Percentiles rank a stretch among this genome's conserved stretches.
These are phyloP conservation scores for Grigorovia humatica DNA, from an alignment of 805 yeast genomes.

Conservation along the genomic window DNA sequence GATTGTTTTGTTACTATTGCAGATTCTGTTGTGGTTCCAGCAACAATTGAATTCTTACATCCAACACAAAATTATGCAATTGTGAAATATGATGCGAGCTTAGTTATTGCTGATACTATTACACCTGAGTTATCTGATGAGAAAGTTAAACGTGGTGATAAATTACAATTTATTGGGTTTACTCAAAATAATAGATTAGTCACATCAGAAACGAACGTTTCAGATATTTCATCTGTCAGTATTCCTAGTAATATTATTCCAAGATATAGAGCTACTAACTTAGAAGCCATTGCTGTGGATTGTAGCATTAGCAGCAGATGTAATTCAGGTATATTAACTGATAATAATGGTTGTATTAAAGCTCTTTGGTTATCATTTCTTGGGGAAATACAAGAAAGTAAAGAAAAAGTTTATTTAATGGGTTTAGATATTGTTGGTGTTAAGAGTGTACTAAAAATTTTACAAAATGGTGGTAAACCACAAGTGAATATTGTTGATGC, in stretches of 20 bases:
- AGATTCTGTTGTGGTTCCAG: conserved; percentile 74
- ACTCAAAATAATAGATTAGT: conserved; percentile 60
- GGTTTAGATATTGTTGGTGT: conserved; percentile 71
- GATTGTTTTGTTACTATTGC: conserved; percentile 75
- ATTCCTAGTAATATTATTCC: conserved; percentile 66
- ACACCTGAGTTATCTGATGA: conserved; percentile 51
- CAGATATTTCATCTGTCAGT: conserved; percentile 65
- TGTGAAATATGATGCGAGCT: conserved; percentile 66
- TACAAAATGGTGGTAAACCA: conserved; percentile 43
- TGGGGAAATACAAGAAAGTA: conserved; percentile 58
- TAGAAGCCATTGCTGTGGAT: conserved; percentile 69
- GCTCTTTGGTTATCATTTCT: conserved; percentile 80
- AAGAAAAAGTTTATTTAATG: conserved; percentile 57
- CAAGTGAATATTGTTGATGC: conserved; percentile 63
- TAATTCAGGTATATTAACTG: conserved; percentile 68
- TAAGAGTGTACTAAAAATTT: conserved; percentile 41
- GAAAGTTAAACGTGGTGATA: conserved; percentile 65
- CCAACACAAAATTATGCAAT: conserved; percentile 83
- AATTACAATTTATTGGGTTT: conserved; percentile 70
- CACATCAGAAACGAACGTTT: conserved; percentile 63
- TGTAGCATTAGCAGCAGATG: conserved; percentile 64
- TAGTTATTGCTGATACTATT: conserved; percentile 59
- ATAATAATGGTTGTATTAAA: conserved; percentile 65
- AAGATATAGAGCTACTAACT: conserved; percentile 73
- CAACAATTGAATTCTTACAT: conserved; percentile 69